Base-by-base conservation (phyloP, 768 basidiomycete genomes). In the Dendrothele bispora region DNA sequence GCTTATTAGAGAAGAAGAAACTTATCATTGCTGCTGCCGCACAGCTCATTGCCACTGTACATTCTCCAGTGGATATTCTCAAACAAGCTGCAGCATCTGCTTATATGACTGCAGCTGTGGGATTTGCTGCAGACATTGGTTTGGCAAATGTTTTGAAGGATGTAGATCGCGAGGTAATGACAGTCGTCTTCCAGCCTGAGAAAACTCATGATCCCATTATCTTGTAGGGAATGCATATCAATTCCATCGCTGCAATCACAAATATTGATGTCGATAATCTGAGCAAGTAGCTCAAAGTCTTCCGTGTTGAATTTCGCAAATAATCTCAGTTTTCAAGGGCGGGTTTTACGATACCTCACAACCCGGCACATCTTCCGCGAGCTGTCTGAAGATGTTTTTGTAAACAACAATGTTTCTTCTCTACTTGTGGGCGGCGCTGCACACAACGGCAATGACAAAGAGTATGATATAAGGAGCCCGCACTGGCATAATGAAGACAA, bases 281-380 rank as follows among this genome's bases (percentile, higher is more conserved):
- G 3, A 59, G 71, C 71, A 43, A 18, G 57, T 45, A 18, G 24
- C 30, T 18, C n/a, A n/a, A 39, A 21, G 41, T 28, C 32, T 17
- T n/a, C n/a, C 28, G 15, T 6, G 36, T 18, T 8, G 37, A 20
- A 26, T 29, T 5, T 15, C 46, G 17, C 28, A n/a, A n/a, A n/a
- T n/a, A n/a, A n/a, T n/a, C n/a, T n/a, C n/a, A n/a, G n/a, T n/a
- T n/a, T n/a, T 26, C 12, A 30, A 72, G 67, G 58, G 8, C 69
- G 68, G 4, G 38, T 66, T 40, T 60, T 73, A 7, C 62, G 71
- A 7, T 52, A 61, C 27, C 64, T 72, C 18, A 62, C 68, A 8
- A 65, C 66, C 0, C 56, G 61, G 29, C 67, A 71, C 49, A 56
- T 72, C 49, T 72, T 72, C 58, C 29, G 24, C 22, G 72, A 73